Base-by-base conservation (phyloP, 2,329 filamentous ascomycete genomes). In the Samsoniella hepiali region DNA sequence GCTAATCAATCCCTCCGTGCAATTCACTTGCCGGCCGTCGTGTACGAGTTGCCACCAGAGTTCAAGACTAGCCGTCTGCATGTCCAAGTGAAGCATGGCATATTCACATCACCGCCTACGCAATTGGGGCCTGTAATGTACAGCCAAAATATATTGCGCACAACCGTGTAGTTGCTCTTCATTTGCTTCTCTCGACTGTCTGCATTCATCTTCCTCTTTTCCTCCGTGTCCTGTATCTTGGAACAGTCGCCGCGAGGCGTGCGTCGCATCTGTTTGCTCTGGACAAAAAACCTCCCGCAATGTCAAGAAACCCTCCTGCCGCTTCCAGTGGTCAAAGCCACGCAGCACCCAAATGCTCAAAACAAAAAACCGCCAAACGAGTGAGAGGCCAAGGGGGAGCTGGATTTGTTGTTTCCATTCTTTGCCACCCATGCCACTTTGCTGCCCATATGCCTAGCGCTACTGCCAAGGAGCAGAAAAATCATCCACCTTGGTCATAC, bases 351-450 rank as follows among this genome's bases (percentile, higher is more conserved):
- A 53, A 53, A 53, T 32, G 7, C 22, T 10, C 8, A 36, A 36
- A 22, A 32, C 17, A 53, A 11, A 4, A 34, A 53, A 13, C n/a
- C 50, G n/a, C 22, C 51, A 9, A 42, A 22, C 22, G 22, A 22
- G 22, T 22, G 22, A 22, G 22, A 22, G 22, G 22, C 22, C 22
- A 22, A 22, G 22, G 22, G 22, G 22, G 22, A 22, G 22, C 22
- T 22, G 22, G 22, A 22, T 58, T 56, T 56, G 29, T 34, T 42
- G 53, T 36, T 58, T 45, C 44, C 27, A 58, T 42, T 58, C 55
- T 58, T 56, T 47, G 55, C 55, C 55, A 22, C 22, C 22, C 22
- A 22, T 22, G 22, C 22, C 22, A 22, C 22, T 22, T 22, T 22
- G 22, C 22, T 1, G 55, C 55, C 55, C 40, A 34, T 29, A 47